Conservation (phyloP, 768 basidiomycete genomes). For the Pleurotus salmoneostramineus region DNA sequence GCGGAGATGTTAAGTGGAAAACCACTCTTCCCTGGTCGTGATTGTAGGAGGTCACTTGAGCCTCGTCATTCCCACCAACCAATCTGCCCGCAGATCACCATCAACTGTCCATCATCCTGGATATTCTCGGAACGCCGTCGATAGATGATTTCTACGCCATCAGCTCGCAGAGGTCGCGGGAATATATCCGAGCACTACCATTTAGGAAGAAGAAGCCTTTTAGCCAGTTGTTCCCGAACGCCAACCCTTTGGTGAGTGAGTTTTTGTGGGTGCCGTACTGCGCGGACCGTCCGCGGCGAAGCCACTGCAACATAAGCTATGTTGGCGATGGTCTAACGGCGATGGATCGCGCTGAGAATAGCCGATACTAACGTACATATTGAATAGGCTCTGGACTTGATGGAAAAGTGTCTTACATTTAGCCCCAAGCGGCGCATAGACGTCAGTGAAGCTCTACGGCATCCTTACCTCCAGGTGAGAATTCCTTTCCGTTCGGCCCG, state of each 20-base stretch:
- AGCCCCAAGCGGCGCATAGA: slow-evolving; percentile 86
- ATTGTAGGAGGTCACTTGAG: slow-evolving; percentile 20
- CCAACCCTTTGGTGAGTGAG: slow-evolving; percentile 65
- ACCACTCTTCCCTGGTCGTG: slow-evolving; percentile 94
- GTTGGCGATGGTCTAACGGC: background rate
- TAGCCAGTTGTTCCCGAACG: slow-evolving; percentile 84
- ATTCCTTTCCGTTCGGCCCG: slow-evolving; percentile 5
- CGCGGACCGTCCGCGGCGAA: background rate
- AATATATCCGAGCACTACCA: slow-evolving; percentile 92
- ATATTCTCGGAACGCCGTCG: slow-evolving; percentile 95
- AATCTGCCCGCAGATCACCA: slow-evolving; percentile 65
- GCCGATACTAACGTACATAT: background rate
- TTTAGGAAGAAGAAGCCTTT: slow-evolving; percentile 89
- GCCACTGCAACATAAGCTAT: background rate
- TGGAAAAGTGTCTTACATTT: slow-evolving; percentile 81
- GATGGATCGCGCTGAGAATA: background rate
- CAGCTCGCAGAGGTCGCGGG: slow-evolving; percentile 84
- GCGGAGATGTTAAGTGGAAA: slow-evolving; percentile 98
- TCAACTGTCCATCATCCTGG: slow-evolving; percentile 91
- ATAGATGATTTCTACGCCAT: slow-evolving; percentile 98
- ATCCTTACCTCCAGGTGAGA: slow-evolving; percentile 82
- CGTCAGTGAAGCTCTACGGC: slow-evolving; percentile 81
- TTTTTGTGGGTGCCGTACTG: slow-evolving; percentile 28
- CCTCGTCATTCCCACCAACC: background rate
- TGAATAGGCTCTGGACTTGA: slow-evolving; percentile 65